phyloP scores from a whole-genome alignment of 768 basidiomycete genomes.

The Amanita thiersii region DNA sequence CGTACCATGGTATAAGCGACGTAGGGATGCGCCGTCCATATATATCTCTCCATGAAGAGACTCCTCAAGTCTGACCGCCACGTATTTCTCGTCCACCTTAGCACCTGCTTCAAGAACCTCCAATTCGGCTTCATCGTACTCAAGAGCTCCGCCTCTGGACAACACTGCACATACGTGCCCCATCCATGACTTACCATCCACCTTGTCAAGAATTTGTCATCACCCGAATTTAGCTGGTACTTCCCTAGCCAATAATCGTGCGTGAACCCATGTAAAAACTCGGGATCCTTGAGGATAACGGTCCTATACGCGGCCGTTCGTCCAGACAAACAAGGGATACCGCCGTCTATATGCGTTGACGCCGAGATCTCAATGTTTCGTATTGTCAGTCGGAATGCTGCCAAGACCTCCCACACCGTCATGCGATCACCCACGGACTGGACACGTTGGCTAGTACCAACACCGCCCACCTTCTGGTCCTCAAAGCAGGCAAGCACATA shows the following conservation, averaged over 20 bases:
- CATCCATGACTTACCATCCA: slow-evolving; percentile 97
- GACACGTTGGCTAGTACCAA: slow-evolving; percentile 86
- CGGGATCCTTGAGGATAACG: slow-evolving; percentile 90
- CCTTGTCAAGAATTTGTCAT: slow-evolving; percentile 90
- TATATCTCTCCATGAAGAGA: slow-evolving; percentile 79
- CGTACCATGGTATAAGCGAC: slow-evolving; percentile 89
- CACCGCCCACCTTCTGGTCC: slow-evolving; percentile 89
- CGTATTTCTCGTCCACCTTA: slow-evolving; percentile 91
- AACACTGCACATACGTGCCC: slow-evolving; percentile 89
- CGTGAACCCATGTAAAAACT: slow-evolving; percentile 88
- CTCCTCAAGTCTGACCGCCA: slow-evolving; percentile 88
- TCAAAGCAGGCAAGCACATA: slow-evolving; percentile 89
- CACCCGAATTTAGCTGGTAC: slow-evolving; percentile 91
- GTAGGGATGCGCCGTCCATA: slow-evolving; percentile 88
- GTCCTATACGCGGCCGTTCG: slow-evolving; percentile 92
- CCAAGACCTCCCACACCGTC: slow-evolving; percentile 95
- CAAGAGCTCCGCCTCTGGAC: slow-evolving; percentile 77
- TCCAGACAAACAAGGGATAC: slow-evolving; percentile 85
- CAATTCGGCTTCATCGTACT: slow-evolving; percentile 97
- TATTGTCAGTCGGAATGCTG: slow-evolving; percentile 87
- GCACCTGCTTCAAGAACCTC: slow-evolving; percentile 90
- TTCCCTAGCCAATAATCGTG: slow-evolving; percentile 92
- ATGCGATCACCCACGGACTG: slow-evolving; percentile 68
- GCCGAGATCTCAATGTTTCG: slow-evolving; percentile 90
- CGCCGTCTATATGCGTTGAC: slow-evolving; percentile 89